Evolutionary conservation across 1,284 basidiomycete genomes (phyloP).

Genomic region (Pseudozyma hubeiensis): DNA sequence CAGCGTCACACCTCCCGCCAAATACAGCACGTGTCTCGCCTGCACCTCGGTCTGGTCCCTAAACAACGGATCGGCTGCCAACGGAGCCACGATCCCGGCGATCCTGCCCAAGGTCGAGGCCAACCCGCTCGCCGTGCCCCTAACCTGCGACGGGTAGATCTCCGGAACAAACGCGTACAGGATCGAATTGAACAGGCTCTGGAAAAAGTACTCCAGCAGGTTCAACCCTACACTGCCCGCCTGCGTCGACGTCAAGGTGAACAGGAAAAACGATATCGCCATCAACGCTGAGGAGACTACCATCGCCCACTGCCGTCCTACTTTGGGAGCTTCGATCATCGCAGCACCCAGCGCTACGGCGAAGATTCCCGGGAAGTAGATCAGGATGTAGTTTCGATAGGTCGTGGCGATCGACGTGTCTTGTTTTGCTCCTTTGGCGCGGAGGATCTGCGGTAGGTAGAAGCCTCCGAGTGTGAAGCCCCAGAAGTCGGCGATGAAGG

Average conservation of each 20-base stretch:
- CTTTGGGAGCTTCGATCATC: constrained; percentile 68
- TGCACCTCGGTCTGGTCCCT: constrained; percentile 73
- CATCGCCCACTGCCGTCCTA: constrained; percentile 70
- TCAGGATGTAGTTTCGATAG: constrained; percentile 66
- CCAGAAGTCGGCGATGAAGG: constrained; percentile 65
- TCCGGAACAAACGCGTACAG: constrained; percentile 70
- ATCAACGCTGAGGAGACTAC: constrained; percentile 69
- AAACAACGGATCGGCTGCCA: constrained; percentile 71
- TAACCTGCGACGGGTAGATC: constrained; percentile 69
- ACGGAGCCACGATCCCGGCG: constrained; percentile 68
- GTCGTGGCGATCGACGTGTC: constrained; percentile 68
- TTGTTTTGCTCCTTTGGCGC: constrained; percentile 65
- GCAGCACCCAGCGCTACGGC: constrained; percentile 64
- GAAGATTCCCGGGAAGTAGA: constrained; percentile 52
- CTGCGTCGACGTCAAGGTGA: constrained; percentile 65
- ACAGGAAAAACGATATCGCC: constrained; percentile 70
- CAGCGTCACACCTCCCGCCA: constrained; percentile 54
- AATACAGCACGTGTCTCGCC: constrained; percentile 53
- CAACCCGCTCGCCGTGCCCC: constrained; percentile 69
- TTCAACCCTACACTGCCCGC: constrained; percentile 61
- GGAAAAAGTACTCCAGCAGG: constrained; percentile 69
- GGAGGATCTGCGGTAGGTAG: constrained; percentile 69
- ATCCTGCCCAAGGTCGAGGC: constrained; percentile 69
- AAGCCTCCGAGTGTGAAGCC: constrained; percentile 70
- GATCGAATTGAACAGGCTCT: constrained; percentile 69